Evolutionary conservation across 768 basidiomycete species (phyloP), one percentile per base, ranked within the genome.

Genomic region (Phaeotremella fagi): DNA sequence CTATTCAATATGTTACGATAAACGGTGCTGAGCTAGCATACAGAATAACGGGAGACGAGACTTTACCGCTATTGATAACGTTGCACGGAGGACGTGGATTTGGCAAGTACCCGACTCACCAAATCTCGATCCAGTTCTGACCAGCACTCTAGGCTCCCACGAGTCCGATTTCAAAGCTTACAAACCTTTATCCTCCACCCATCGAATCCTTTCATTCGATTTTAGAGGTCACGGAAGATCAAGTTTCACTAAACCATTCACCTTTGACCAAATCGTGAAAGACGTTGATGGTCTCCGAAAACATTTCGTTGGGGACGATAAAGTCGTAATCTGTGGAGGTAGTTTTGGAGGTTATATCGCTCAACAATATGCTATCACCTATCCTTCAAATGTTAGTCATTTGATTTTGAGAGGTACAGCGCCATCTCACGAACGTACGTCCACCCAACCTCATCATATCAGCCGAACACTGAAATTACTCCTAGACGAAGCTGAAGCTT

Each of bases 361-460:
- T 4, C 59, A 60, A 26, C 54, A 55, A 45, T 60, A 55, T 46
- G 59, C 50, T 1, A 55, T 55, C 33, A 55, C 54, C 3, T 60
- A 52, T 52, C 49, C 49, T 14, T 49, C 50, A 12, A 37, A 41
- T 6, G 38, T 60, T 14, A 14, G 14, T 28, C 49, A 51, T 31
- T 26, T 60, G 36, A 45, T 60, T 3, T 38, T 60, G 23, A 44
- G 59, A 20, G 59, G 59, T 4, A 60, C 59, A 5, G 59, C 54
- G 26, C 59, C 59, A 1, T 61, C 59, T 0, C 55, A 61, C 48
- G 52, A 61, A 15, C 59, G 59, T 61, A 35, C 56, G 59, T 53
- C 4, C 14, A 35, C n/a, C n/a, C 33, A 35, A 35, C 33, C n/a
- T 9, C 9, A 49, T 14, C 31, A 22, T 33, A n/a, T 7, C 38